Conservation (phyloP, 768 basidiomycete genomes). For the Terana coerulea region DNA sequence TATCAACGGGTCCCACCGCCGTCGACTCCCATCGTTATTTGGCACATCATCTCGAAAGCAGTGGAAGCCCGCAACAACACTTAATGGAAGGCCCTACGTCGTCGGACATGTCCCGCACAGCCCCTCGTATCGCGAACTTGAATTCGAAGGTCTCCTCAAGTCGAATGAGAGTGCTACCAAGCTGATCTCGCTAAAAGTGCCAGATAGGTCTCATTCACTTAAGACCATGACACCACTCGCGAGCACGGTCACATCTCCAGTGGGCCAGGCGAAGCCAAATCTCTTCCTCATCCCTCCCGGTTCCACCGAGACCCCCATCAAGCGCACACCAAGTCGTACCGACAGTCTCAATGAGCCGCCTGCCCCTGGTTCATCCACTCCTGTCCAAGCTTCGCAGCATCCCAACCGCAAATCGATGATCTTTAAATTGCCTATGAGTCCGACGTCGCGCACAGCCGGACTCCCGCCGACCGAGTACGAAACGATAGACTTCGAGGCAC, state of each 20-base stretch:
- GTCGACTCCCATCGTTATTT: slow-evolving; percentile 69
- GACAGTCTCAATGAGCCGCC: slow-evolving; percentile 4
- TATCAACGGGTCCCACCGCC: slow-evolving; percentile 43
- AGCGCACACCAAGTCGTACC: slow-evolving; percentile 6
- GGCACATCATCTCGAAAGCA: slow-evolving; percentile 48
- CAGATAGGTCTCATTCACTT: slow-evolving; percentile 9
- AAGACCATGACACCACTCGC: slow-evolving; percentile 26
- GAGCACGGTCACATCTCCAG: slow-evolving; percentile 5
- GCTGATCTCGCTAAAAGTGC: slow-evolving; percentile 29
- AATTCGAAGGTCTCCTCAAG: slow-evolving; percentile 74
- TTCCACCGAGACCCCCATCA: background rate
- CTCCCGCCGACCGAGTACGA: slow-evolving; percentile 74
- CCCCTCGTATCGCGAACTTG: slow-evolving; percentile 57
- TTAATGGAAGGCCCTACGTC: slow-evolving; percentile 76
- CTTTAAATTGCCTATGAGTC: slow-evolving; percentile 62
- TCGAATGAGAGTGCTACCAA: slow-evolving; percentile 44
- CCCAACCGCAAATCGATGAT: slow-evolving; percentile 39
- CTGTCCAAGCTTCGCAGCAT: slow-evolving; percentile 12
- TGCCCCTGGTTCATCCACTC: background rate
- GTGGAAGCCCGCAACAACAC: slow-evolving; percentile 81
- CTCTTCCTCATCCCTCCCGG: slow-evolving; percentile 2
- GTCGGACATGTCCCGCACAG: slow-evolving; percentile 53
- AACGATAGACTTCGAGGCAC: slow-evolving; percentile 78
- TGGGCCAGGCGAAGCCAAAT: background rate
- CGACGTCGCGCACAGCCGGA: slow-evolving; percentile 45